Percentiles rank a stretch among this genome's conserved stretches.
Evolutionary conservation across 257 asterid genomes (phyloP).

Genomic region (Salvia rosmarinus): DNA sequence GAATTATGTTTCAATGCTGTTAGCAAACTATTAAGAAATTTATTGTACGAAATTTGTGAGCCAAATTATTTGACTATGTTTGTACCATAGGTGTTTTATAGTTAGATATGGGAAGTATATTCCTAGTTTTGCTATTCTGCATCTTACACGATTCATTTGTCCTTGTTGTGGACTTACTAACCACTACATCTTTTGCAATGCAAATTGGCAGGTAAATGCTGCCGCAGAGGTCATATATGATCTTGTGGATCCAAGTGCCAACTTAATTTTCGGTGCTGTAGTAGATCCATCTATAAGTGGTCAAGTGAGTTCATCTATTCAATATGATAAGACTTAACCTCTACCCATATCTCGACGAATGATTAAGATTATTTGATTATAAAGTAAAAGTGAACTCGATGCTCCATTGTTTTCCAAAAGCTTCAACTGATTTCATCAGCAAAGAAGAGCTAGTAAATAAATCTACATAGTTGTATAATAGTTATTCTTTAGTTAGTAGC

Average conservation of each 20-base stretch:
- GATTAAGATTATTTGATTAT: too few relatives aligned
- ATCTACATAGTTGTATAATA: neutral
- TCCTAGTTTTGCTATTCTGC: conserved; percentile 5
- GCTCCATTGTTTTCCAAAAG: conserved; percentile 7
- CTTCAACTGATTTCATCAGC: conserved; percentile 23
- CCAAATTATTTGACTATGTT: neutral
- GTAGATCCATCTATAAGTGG: conserved; percentile 86
- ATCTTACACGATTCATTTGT: neutral
- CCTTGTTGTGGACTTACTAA: conserved; percentile 16
- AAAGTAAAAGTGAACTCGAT: neutral
- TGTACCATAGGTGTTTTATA: neutral
- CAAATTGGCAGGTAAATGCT: conserved; percentile 70
- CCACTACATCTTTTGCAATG: neutral
- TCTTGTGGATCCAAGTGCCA: conserved; percentile 98
- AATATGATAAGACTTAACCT: too few relatives aligned
- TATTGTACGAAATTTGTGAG: conserved; percentile 13
- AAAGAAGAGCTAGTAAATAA: conserved; percentile 23
- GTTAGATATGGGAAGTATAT: neutral
- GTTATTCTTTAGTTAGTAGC: neutral
- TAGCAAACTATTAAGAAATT: neutral
- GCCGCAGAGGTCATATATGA: conserved; percentile 99
- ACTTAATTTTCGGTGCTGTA: conserved; percentile 40
- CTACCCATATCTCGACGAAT: neutral
- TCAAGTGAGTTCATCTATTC: conserved; percentile 74
- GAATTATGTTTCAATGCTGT: neutral